Base-by-base conservation (phyloP, 345 rosid species). In the Salix exigua region DNA sequence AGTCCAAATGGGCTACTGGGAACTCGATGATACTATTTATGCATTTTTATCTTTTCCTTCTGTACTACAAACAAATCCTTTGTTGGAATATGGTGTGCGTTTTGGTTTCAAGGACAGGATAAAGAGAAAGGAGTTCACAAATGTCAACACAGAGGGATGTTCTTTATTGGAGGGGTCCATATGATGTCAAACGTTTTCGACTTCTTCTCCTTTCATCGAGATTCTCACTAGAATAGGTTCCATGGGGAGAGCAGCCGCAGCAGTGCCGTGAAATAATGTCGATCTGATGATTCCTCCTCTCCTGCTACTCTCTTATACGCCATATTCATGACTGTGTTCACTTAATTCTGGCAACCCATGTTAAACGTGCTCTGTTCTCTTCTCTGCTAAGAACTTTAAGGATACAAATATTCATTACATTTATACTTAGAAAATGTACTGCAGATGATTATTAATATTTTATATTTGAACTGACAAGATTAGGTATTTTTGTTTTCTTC, bases 291-390 rank as follows among this genome's bases (percentile, higher is more conserved):
- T 74, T 73, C 35, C 7, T 55, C 72, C 69, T 77, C 78, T 85
- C 63, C 61, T 72, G 55, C 77, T 60, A 72, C 77, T 78, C 77
- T 83, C 88, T 77, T 75, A 70, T 73, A 79, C 86, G 81, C 83
- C 79, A 66, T 79, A 75, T 68, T 80, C 79, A 76, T 84, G 63
- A 33, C 70, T 23, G 55, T 77, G 11, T 66, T 68, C 83, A 83
- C 79, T 82, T 80, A 71, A 78, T 79, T 72, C 61, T 80, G 71
- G 10, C 19, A 28, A 35, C 69, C 66, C 70, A 71, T 66, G 61
- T 40, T 70, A 77, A 70, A 68, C 51, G 46, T 8, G 67, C 58
- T 71, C 33, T 65, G 26, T 37, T 78, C 23, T 1, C 19, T 75
- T 53, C 16, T 9, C 40, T 50, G 12, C 51, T 74, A 38, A 66